Evolutionary conservation across 2,329 filamentous ascomycete species (phyloP).

Genomic region (Cercospora beticola): DNA sequence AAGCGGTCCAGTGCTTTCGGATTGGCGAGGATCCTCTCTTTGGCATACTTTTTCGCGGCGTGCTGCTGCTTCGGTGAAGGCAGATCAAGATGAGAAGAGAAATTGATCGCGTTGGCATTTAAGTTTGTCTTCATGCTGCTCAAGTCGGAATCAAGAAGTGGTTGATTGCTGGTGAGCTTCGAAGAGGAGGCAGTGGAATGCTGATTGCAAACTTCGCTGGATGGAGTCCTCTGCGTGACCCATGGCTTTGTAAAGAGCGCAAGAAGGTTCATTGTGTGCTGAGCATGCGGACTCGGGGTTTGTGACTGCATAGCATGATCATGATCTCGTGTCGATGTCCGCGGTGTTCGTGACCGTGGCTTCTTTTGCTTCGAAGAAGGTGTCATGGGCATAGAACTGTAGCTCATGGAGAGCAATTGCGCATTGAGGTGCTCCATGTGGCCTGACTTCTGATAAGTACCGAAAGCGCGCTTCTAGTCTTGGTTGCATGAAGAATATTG

Average conservation of each 20-base stretch:
- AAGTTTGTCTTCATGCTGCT: too few species aligned
- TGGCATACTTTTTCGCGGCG: not conserved
- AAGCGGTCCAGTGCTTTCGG: slow-evolving; percentile 4
- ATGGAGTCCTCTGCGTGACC: not conserved
- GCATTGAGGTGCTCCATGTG: not conserved
- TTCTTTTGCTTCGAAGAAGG: not conserved
- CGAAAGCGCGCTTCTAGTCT: not conserved
- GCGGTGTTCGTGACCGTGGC: not conserved
- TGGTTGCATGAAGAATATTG: not conserved
- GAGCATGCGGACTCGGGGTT: not conserved
- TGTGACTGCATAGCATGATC: not conserved
- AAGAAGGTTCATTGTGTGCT: not conserved
- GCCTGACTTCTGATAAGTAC: not conserved
- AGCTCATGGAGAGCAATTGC: not conserved
- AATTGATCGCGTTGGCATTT: not conserved
- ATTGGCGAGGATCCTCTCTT: not conserved
- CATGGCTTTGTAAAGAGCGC: not conserved
- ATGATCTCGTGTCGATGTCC: not conserved
- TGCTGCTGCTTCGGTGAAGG: not conserved
- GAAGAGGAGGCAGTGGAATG: not conserved
- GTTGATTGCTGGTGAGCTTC: not conserved
- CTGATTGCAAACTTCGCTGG: not conserved
- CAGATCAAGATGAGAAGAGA: not conserved
- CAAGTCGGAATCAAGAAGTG: not conserved
- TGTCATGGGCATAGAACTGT: not conserved